Conservation (phyloP, 2,329 filamentous ascomycete species). For the Furcasterigmium sp. region DNA sequence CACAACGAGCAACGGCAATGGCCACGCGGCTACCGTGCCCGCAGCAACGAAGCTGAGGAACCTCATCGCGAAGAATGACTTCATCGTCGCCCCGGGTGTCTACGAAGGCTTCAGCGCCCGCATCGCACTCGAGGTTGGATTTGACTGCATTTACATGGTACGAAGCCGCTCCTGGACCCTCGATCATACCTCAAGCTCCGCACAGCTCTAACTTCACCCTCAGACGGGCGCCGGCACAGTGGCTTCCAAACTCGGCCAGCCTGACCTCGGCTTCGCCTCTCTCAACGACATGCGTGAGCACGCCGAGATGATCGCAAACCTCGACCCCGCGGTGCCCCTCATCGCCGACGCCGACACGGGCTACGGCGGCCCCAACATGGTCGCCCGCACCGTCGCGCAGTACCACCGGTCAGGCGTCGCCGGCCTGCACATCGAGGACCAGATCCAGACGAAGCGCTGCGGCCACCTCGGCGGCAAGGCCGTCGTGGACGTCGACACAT, state of each 20-base stretch:
- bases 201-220: no score
- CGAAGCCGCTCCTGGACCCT: conserved; percentile 7
- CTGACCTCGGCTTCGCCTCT: conserved; percentile 58
- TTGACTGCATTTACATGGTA: conserved; percentile 65
- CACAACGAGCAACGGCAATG: background rate
- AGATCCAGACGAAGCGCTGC: conserved; percentile 59
- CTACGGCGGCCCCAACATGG: conserved; percentile 47
- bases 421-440: conserved; percentile 58
- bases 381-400: conserved; percentile 45
- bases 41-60: conserved; percentile 31
- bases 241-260: conserved; percentile 55
- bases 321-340: conserved; percentile 49
- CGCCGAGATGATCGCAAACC: conserved; percentile 59
- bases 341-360: conserved; percentile 59
- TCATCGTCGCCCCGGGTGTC: conserved; percentile 58
- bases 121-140: conserved; percentile 57
- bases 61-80: conserved; percentile 31
- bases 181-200: no score
- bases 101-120: conserved; percentile 64
- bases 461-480: conserved; percentile 59
- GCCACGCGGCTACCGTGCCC: background rate
- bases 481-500: conserved; percentile 46
- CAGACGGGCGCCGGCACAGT: conserved; percentile 59
- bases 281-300: conserved; percentile 58
- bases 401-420: conserved; percentile 53